These are phyloP conservation scores for Mortierella claussenii DNA, from an alignment of 192 early-diverging fungal genomes.

Conservation along the genomic window DNA sequence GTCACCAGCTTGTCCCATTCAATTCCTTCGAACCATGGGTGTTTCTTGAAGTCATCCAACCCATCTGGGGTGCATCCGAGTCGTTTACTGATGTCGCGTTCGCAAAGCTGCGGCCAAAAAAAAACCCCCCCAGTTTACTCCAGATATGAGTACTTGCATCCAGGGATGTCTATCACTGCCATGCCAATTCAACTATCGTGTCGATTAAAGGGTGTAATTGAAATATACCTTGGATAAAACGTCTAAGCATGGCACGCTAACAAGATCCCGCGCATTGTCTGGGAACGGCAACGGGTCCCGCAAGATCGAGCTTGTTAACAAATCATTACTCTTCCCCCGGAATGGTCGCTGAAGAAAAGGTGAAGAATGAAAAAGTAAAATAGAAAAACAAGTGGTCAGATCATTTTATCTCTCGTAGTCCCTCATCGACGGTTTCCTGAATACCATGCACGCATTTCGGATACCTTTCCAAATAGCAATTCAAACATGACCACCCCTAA, in stretches of 20 bases:
- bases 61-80: slow-evolving; percentile 85
- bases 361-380: slow-evolving; percentile 1
- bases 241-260: slow-evolving; percentile 63
- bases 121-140: too few species aligned
- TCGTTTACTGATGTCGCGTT: slow-evolving; percentile 77
- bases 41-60: slow-evolving; percentile 69
- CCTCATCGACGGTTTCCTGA: background rate
- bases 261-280: slow-evolving; percentile 56
- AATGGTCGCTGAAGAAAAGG: slow-evolving; percentile 74
- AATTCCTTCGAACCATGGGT: slow-evolving; percentile 83
- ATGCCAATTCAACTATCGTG: too few species aligned
- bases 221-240: slow-evolving; percentile 61
- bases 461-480: slow-evolving; percentile 79
- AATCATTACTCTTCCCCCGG: slow-evolving; percentile 78
- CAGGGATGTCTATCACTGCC: too few species aligned
- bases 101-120: slow-evolving; percentile 65
- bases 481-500: slow-evolving; percentile 84
- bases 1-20: slow-evolving; percentile 81
- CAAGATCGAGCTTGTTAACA: slow-evolving; percentile 76
- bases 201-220: too few species aligned
- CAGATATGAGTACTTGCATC: too few species aligned
- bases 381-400: background rate
- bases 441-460: background rate
- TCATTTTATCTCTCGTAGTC: background rate
- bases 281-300: slow-evolving; percentile 75